phyloP scores from a whole-genome alignment of 2,329 filamentous ascomycete genomes.

The Fusarium albosuccineum region DNA sequence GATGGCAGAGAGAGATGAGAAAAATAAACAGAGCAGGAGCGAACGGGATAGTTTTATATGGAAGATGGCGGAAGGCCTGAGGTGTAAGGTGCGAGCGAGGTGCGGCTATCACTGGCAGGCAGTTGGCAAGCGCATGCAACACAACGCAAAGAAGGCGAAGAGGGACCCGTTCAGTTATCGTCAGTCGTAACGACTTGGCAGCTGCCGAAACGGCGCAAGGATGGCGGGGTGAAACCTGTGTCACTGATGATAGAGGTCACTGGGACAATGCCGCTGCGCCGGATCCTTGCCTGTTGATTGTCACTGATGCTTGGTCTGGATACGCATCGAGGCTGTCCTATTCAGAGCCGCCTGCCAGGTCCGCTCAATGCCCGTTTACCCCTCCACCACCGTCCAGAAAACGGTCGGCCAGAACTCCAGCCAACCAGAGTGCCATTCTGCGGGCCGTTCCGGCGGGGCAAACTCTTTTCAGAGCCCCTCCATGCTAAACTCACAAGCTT shows the following conservation, averaged over 20 bases:
- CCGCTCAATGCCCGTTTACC: conserved; percentile 11
- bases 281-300: not conserved
- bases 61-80: conserved; percentile 22
- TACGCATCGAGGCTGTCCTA: not conserved
- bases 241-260: conserved; percentile 24
- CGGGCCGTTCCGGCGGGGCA: conserved; percentile 45
- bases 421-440: conserved; percentile 33
- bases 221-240: conserved; percentile 29
- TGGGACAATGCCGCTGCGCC: conserved; percentile 21
- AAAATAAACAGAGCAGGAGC: conserved; percentile 20
- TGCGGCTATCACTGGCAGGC: conserved; percentile 23
- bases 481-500: conserved; percentile 1
- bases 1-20: conserved; percentile 11
- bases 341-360: conserved; percentile 1
- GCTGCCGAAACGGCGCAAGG: conserved; percentile 21
- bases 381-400: conserved; percentile 12
- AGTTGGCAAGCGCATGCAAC: conserved; percentile 2
- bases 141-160: conserved; percentile 2
- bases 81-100: conserved; percentile 14
- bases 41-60: conserved; percentile 32
- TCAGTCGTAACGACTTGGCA: conserved; percentile 13
- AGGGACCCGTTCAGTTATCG: conserved; percentile 19
- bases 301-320: conserved; percentile 1
- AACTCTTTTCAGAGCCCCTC: conserved; percentile 1
- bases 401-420: conserved; percentile 6